Evolutionary conservation across 176 grass and related monocot genomes (phyloP).

Genomic region (Urochloa ruziziensis): DNA sequence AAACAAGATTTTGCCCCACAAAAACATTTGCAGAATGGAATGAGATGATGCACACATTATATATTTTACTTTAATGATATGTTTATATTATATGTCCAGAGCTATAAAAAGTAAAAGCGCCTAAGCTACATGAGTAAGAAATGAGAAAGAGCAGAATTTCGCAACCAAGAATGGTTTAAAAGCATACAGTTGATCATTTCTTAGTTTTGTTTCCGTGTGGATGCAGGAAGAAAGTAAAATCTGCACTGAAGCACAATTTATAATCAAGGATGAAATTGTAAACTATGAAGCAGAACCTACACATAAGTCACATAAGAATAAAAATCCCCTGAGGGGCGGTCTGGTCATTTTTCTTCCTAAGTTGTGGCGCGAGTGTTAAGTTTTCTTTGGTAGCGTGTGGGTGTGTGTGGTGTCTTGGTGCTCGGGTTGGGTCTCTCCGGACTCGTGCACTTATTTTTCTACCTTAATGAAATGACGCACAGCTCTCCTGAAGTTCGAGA

Average conservation of each 20-base stretch:
- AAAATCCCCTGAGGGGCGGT: too few species aligned
- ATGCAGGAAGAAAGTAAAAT: constrained; percentile 1
- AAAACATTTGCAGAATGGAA: not conserved
- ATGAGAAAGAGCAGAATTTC: not conserved
- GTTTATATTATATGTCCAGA: not conserved
- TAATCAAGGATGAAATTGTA: not conserved
- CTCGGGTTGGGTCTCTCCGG: too few species aligned
- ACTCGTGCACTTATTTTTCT: too few species aligned
- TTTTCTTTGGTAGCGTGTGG: too few species aligned
- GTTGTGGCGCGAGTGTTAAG: too few species aligned
- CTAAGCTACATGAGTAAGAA: not conserved
- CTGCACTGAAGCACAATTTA: constrained; percentile 10
- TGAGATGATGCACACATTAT: not conserved
- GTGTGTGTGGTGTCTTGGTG: too few species aligned
- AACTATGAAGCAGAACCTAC: not conserved
- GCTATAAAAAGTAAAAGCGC: not conserved
- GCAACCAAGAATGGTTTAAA: constrained; percentile 13
- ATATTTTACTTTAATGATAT: not conserved
- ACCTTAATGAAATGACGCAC: too few species aligned
- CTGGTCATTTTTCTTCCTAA: too few species aligned
- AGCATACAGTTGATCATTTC: not conserved
- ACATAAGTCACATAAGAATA: constrained; percentile 8
- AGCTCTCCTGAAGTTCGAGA: too few species aligned
- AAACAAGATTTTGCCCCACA: not conserved
- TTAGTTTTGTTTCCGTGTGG: constrained; percentile 6